Base-by-base conservation (phyloP, 2,329 filamentous ascomycete species). In the Diaporthe sp. region DNA sequence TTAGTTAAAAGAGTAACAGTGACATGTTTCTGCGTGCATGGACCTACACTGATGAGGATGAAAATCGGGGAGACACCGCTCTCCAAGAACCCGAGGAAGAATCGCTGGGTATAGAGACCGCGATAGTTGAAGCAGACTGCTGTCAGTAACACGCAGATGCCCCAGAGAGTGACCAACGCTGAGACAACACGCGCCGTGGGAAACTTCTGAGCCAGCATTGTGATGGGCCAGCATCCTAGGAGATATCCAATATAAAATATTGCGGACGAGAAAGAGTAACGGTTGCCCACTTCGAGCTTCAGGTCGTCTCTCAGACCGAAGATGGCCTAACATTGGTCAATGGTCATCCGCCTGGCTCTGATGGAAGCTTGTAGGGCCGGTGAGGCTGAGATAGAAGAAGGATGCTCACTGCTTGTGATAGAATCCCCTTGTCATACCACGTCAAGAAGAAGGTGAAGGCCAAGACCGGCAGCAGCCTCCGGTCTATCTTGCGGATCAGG, bases 381-480 rank as follows among this genome's bases (percentile, higher is more conserved):
- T 19, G 7, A 22, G 9, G 19, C 30, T 22, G 19, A 22, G 2
- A 19, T 3, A 7, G 4, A 15, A 25, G 32, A 37, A 2, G 8
- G n/a, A 30, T 51, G 4, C 63, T 53, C n/a, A 68, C 63, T 22
- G 63, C 63, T 53, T 68, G 63, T 30, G 63, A 4, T n/a, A 68
- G n/a, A 27, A 68, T 68, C 3, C 63, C 63, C 32, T 68, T 68
- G 63, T 68, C 63, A 19, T 68, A 68, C 63, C 63, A 68, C 3
- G 10, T 39, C 47, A 68, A 22, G 1, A 68, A 53, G n/a, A 39
- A 53, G 1, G 63, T 68, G n/a, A 68, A 53, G 32, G 19, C 47
- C 32, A 68, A 5, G 22, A 68, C 63, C 4, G 63, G 63, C 7
- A 68, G n/a, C n/a, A 68, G 47, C 63, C 63, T 68, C 32, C 32